phyloP scores from a whole-genome alignment of 331 rosid genomes.

The Rhamnella rubrinervis region DNA sequence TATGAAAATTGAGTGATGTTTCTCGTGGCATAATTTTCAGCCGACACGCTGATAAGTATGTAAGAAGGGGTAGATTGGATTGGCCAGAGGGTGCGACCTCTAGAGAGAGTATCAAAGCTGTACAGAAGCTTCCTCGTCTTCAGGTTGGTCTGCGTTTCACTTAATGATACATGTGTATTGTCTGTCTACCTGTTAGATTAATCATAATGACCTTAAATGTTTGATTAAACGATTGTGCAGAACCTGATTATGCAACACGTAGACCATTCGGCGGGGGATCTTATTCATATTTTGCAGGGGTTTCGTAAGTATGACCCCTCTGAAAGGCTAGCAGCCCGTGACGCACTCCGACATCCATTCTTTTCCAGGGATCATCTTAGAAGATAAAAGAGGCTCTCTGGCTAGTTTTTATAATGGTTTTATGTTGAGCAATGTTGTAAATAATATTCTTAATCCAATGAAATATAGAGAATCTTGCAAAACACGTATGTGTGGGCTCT shows the following conservation, averaged over 20 bases:
- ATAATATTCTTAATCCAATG: no score
- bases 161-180: not conserved
- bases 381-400: slow-evolving; percentile 31
- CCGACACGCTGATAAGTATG: slow-evolving; percentile 86
- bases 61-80: slow-evolving; percentile 77
- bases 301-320: slow-evolving; percentile 77
- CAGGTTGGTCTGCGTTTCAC: slow-evolving; percentile 53
- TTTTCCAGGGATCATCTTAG: slow-evolving; percentile 57
- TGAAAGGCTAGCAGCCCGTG: slow-evolving; percentile 62
- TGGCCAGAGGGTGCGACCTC: slow-evolving; percentile 97
- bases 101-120: slow-evolving; percentile 90
- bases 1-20: no score
- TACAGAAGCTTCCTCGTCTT: slow-evolving; percentile 69
- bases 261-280: slow-evolving; percentile 95
- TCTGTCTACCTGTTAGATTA: not conserved
- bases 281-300: slow-evolving; percentile 87
- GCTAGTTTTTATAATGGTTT: no score
- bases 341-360: slow-evolving; percentile 84
- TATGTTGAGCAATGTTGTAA: no score
- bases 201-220: no score
- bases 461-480: no score
- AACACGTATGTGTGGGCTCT: no score
- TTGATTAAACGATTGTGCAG: slow-evolving; percentile 35
- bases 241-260: slow-evolving; percentile 92
- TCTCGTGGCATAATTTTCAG: slow-evolving; percentile 24